These are phyloP conservation scores for Trichoderma aggressivum DNA, from an alignment of 2,329 filamentous ascomycete species.

Conservation along the genomic window DNA sequence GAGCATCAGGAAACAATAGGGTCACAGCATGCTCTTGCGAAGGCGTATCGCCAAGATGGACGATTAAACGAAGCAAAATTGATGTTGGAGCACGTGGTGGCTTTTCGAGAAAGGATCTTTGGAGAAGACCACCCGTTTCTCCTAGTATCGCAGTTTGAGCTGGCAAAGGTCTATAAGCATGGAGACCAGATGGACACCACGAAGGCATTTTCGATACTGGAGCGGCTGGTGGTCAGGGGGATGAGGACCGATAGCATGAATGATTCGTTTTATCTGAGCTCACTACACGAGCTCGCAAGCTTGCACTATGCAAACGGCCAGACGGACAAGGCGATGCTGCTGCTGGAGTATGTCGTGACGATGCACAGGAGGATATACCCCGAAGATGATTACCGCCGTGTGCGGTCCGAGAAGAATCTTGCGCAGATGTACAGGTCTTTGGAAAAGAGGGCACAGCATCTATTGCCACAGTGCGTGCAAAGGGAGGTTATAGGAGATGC, in stretches of 20 bases:
- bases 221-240: not conserved
- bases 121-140: not conserved
- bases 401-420: not conserved
- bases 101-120: not conserved
- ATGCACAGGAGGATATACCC: not conserved
- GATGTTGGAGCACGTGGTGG: constrained; percentile 6
- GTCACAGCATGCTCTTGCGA: not conserved
- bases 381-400: not conserved
- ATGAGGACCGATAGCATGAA: not conserved
- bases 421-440: not conserved
- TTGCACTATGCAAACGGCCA: not conserved
- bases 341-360: not conserved
- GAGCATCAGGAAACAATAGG: not conserved
- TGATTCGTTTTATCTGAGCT: not conserved
- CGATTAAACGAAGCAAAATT: not conserved
- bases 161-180: not conserved
- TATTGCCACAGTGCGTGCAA: no score
- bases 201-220: not conserved
- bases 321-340: not conserved
- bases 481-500: no score
- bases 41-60: not conserved
- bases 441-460: not conserved
- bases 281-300: not conserved
- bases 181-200: not conserved
- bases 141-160: constrained; percentile 1